These are phyloP conservation scores for Suillus clintonianus DNA, from an alignment of 768 basidiomycete genomes.

Conservation along the genomic window DNA sequence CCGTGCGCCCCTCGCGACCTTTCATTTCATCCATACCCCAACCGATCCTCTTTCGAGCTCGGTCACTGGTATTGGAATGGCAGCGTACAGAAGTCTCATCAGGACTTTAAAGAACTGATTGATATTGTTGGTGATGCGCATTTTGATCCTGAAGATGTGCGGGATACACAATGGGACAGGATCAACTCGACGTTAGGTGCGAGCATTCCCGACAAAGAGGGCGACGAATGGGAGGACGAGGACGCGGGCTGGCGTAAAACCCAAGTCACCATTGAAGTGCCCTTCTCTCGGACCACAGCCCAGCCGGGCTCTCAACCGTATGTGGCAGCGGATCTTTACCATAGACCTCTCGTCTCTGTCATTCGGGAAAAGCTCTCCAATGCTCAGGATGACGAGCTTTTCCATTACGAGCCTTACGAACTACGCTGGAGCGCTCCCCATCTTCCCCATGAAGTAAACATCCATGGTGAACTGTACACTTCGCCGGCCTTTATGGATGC, in stretches of 20 bases:
- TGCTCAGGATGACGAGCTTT: constrained; percentile 4
- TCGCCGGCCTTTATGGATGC: constrained; percentile 9
- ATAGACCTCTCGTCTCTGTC: constrained; percentile 19
- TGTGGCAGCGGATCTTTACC: constrained; percentile 16
- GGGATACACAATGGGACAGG: neutral
- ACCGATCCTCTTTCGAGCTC: constrained; percentile 10
- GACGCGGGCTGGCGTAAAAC: constrained; percentile 11
- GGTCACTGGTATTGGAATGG: constrained; percentile 21
- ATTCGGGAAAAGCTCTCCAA: constrained; percentile 11
- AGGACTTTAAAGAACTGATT: constrained; percentile 12
- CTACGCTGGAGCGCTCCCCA: constrained; percentile 24
- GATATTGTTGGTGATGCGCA: constrained; percentile 7
- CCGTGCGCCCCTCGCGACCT: too few species aligned
- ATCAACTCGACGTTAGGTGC: neutral
- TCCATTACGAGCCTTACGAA: constrained; percentile 30
- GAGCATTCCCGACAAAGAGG: too few species aligned
- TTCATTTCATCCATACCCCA: constrained; percentile 16
- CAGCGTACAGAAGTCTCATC: constrained; percentile 17
- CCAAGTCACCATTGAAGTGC: constrained; percentile 10
- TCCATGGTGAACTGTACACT: constrained; percentile 17
- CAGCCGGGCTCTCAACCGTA: constrained; percentile 1
- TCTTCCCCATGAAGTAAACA: constrained; percentile 11
- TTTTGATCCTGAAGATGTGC: constrained; percentile 6
- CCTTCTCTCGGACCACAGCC: constrained; percentile 4
- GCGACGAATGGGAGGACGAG: constrained; percentile 9